Evolutionary conservation across 495 filamentous ascomycete species (phyloP).

Genomic region (Amniculicola lignicola): DNA sequence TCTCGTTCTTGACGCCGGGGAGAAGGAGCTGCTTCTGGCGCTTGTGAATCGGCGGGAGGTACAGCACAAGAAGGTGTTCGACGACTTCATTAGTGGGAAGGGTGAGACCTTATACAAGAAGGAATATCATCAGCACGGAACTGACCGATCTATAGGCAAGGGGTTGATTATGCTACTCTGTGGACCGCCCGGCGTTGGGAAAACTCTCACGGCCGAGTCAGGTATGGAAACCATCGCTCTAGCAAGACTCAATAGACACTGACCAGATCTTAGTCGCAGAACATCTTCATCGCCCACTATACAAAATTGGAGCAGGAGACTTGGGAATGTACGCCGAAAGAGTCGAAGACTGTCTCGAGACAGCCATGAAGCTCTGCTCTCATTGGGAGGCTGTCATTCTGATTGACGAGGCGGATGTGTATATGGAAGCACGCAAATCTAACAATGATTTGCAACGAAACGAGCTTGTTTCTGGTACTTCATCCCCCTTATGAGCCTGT

Average conservation of each 20-base stretch:
- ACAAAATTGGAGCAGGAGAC: slow-evolving; percentile 38
- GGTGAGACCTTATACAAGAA: background rate
- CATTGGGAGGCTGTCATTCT: slow-evolving; percentile 47
- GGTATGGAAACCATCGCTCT: background rate
- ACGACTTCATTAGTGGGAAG: slow-evolving; percentile 14
- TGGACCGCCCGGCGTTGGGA: slow-evolving; percentile 40
- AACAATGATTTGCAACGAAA: slow-evolving; percentile 40
- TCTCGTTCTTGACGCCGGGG: slow-evolving; percentile 43
- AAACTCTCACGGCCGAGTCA: slow-evolving; percentile 39
- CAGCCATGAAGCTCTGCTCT: slow-evolving; percentile 37
- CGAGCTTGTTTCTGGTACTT: slow-evolving; percentile 33
- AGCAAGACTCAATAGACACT: background rate
- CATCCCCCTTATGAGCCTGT: too few species aligned
- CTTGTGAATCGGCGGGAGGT: slow-evolving; percentile 46
- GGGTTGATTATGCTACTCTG: slow-evolving; percentile 40
- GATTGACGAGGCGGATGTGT: slow-evolving; percentile 65
- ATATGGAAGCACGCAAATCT: slow-evolving; percentile 48
- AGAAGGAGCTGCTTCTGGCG: slow-evolving; percentile 49
- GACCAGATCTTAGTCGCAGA: slow-evolving; percentile 30
- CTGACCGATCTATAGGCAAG: background rate
- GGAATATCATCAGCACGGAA: background rate
- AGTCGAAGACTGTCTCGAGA: slow-evolving; percentile 35
- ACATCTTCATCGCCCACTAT: slow-evolving; percentile 37
- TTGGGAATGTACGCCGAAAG: slow-evolving; percentile 32
- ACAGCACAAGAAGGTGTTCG: slow-evolving; percentile 9